Percentiles rank a stretch among this genome's conserved stretches.
phyloP scores from a whole-genome alignment of 2,329 filamentous ascomycete species.

The Magnaporthales sp. region DNA sequence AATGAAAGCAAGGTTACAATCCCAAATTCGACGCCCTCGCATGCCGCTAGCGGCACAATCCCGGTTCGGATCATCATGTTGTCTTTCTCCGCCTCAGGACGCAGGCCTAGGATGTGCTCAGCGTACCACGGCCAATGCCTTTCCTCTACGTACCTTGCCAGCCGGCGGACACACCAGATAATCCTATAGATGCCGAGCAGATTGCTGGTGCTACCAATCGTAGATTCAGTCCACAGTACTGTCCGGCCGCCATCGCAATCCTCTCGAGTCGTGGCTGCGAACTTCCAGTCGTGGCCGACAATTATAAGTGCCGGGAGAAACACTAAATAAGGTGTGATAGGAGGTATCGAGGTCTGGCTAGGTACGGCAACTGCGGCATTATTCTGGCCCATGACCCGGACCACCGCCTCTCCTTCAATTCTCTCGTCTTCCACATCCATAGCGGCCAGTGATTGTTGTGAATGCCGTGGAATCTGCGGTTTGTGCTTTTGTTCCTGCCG shows the following conservation, averaged over 20 bases:
- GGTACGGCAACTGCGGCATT: neutral
- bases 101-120: constrained; percentile 1
- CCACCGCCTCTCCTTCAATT: neutral
- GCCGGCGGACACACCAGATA: constrained; percentile 1
- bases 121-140: constrained; percentile 3
- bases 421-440: neutral
- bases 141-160: neutral
- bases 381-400: neutral
- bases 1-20: too few species aligned
- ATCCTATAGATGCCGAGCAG: constrained; percentile 3
- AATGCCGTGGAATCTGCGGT: neutral
- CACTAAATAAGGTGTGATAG: neutral
- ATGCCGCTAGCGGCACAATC: too few species aligned
- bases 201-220: neutral
- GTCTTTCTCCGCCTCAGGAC: neutral
- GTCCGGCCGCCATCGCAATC: neutral
- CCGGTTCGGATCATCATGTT: neutral
- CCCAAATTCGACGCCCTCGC: too few species aligned
- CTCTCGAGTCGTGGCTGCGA: neutral
- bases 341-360: neutral
- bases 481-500: neutral
- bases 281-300: neutral
- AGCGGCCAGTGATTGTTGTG: neutral
- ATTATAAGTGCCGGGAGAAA: constrained; percentile 1
- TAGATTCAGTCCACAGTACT: neutral